These are phyloP conservation scores for Trematosphaeria pertusa DNA, from an alignment of 2,329 filamentous ascomycete genomes.

Conservation along the genomic window DNA sequence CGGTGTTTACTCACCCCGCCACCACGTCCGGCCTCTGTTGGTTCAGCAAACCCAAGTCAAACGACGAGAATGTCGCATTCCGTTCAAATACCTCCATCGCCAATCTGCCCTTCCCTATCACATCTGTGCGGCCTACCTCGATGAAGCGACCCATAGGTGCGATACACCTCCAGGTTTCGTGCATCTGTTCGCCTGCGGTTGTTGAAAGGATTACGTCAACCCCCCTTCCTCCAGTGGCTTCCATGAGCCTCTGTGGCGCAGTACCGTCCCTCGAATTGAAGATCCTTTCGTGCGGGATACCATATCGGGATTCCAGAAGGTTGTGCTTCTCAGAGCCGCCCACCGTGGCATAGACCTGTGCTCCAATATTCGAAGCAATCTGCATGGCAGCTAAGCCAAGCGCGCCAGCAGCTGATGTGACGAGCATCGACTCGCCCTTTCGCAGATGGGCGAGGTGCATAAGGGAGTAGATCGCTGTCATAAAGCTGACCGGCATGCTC, in stretches of 20 bases:
- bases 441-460: conserved; percentile 21
- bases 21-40: conserved; percentile 5
- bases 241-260: not conserved
- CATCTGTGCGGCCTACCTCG: conserved; percentile 17
- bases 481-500: conserved; percentile 25
- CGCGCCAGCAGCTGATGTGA: conserved; percentile 23
- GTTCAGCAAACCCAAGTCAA: conserved; percentile 15
- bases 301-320: conserved; percentile 19
- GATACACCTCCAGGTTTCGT: conserved; percentile 23
- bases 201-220: conserved; percentile 40
- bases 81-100: conserved; percentile 9
- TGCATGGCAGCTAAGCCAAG: conserved; percentile 29
- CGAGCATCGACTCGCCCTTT: conserved; percentile 19
- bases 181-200: conserved; percentile 25
- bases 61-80: conserved; percentile 17
- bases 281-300: conserved; percentile 8
- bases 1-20: conserved; percentile 12
- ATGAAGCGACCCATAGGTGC: conserved; percentile 37
- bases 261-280: not conserved
- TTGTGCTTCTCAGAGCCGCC: conserved; percentile 21
- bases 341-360: conserved; percentile 32
- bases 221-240: conserved; percentile 27
- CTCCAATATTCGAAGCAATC: conserved; percentile 15
- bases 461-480: conserved; percentile 30
- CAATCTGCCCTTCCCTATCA: not conserved